These are phyloP conservation scores for Chernovozyma aurita DNA, from an alignment of 1,139 yeast genomes.

Conservation along the genomic window DNA sequence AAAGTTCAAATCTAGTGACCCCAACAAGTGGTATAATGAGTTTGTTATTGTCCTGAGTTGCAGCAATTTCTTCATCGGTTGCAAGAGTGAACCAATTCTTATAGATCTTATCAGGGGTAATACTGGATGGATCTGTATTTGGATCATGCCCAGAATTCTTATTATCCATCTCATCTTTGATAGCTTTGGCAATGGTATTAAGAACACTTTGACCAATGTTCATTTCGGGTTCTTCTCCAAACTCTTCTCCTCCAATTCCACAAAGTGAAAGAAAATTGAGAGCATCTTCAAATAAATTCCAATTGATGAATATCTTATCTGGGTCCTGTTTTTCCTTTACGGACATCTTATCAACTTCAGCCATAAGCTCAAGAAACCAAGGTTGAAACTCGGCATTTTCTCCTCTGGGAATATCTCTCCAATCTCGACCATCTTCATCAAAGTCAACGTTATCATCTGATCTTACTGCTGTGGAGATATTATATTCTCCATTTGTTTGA, in stretches of 20 bases:
- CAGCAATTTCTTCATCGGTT: conserved; percentile 20
- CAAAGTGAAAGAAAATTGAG: conserved; percentile 1
- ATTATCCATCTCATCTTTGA: conserved; percentile 27
- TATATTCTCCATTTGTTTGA: background rate
- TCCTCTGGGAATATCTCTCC: conserved; percentile 68
- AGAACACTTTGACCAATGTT: conserved; percentile 38
- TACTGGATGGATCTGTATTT: conserved; percentile 13
- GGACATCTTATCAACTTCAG: conserved; percentile 13
- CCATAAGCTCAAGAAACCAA: conserved; percentile 17
- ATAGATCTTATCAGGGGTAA: conserved; percentile 50
- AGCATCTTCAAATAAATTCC: conserved; percentile 3
- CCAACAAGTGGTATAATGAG: conserved; percentile 37
- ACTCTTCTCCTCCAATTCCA: conserved; percentile 4
- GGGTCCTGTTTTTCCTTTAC: conserved; percentile 16
- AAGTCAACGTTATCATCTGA: conserved; percentile 36
- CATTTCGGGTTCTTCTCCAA: conserved; percentile 20
- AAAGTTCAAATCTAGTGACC: conserved; percentile 34
- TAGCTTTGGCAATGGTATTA: conserved; percentile 49
- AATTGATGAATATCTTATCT: conserved; percentile 22
- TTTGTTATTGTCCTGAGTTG: conserved; percentile 24
- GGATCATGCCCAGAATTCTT: conserved; percentile 4
- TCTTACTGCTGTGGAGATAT: conserved; percentile 30
- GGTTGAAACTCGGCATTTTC: conserved; percentile 29
- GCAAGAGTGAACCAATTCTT: conserved; percentile 38
- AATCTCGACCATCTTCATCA: conserved; percentile 59